These are phyloP conservation scores for Aureobasidium leucospermi DNA, from an alignment of 2,329 filamentous ascomycete genomes.

Conservation along the genomic window DNA sequence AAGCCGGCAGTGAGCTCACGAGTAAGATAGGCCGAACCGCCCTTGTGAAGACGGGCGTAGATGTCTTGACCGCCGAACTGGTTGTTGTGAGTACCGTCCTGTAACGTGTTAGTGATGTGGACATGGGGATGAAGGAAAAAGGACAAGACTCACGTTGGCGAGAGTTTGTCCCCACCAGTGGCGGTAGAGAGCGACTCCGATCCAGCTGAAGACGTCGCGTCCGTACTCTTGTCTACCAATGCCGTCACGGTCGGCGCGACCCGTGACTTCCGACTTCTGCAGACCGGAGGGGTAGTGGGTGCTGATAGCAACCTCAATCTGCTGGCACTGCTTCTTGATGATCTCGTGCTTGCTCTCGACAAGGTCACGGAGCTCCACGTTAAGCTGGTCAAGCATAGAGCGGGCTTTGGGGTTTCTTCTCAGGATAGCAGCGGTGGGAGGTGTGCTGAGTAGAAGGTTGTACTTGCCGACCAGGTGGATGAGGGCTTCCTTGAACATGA, in stretches of 20 bases:
- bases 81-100: conserved; percentile 30
- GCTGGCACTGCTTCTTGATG: conserved; percentile 23
- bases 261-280: conserved; percentile 21
- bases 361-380: not conserved
- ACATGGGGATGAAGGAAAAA: not conserved
- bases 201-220: conserved; percentile 45
- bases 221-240: conserved; percentile 37
- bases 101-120: not conserved
- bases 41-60: conserved; percentile 34
- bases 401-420: not conserved
- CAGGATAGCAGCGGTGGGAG: not conserved
- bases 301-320: conserved; percentile 26
- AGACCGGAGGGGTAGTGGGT: conserved; percentile 28
- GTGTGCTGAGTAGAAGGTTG: conserved; percentile 28
- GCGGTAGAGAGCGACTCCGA: conserved; percentile 39
- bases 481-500: conserved; percentile 39
- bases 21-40: conserved; percentile 38
- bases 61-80: conserved; percentile 36
- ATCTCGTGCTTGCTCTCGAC: conserved; percentile 20
- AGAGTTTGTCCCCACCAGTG: conserved; percentile 41
- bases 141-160: conserved; percentile 18
- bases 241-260: conserved; percentile 25
- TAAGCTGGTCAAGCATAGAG: conserved; percentile 23
- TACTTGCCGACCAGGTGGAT: conserved; percentile 39
- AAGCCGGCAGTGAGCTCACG: conserved; percentile 32